phyloP scores from a whole-genome alignment of 768 basidiomycete genomes.

The Calvatia gigantea region DNA sequence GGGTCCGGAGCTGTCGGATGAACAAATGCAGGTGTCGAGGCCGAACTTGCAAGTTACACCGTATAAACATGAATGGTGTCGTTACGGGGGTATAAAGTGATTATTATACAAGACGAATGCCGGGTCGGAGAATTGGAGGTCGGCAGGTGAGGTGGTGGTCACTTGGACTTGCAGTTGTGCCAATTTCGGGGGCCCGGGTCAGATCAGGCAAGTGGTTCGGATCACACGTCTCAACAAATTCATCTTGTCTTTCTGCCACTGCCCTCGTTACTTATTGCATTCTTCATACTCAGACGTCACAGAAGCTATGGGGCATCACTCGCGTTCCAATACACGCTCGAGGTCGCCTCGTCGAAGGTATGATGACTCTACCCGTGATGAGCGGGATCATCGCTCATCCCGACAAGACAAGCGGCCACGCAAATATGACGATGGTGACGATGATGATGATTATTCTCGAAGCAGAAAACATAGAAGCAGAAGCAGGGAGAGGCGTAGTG shows the following conservation, averaged over 20 bases:
- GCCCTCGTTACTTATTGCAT: neutral
- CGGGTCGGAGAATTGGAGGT: neutral
- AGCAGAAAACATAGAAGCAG: constrained; percentile 28
- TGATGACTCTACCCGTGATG: constrained; percentile 32
- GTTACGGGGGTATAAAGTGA: neutral
- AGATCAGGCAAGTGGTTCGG: neutral
- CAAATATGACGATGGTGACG: constrained; percentile 26
- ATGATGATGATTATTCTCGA: constrained; percentile 27
- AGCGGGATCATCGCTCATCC: constrained; percentile 31
- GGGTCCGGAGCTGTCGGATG: constrained; percentile 47
- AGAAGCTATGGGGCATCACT: constrained; percentile 41
- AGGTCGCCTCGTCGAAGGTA: constrained; percentile 38
- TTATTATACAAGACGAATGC: neutral
- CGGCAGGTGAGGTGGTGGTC: neutral
- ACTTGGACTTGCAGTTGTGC: neutral
- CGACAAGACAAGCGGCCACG: constrained; percentile 25
- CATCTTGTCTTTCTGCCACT: neutral
- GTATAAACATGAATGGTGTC: constrained; percentile 11
- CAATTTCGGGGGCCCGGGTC: neutral
- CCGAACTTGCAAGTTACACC: neutral
- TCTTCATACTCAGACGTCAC: constrained; percentile 2
- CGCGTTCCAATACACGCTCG: constrained; percentile 38
- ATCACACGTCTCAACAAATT: neutral
- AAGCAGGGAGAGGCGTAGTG: constrained; percentile 24
- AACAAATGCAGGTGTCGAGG: constrained; percentile 12